Conservation (phyloP, 2,329 filamentous ascomycete genomes). For the Penicillium sp. region DNA sequence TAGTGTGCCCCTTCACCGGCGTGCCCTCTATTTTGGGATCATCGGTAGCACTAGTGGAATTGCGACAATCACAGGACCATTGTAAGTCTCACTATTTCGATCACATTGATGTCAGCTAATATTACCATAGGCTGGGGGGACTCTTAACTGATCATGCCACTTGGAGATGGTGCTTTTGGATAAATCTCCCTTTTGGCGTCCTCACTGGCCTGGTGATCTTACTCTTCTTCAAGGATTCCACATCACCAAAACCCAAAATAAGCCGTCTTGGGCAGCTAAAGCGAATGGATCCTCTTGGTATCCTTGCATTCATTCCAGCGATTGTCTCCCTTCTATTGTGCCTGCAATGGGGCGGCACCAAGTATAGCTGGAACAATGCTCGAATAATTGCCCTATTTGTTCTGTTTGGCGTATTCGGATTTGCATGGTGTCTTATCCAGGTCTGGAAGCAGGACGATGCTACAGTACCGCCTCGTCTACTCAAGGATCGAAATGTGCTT, state of each 20-base stretch:
- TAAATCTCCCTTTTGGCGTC: constrained; percentile 37
- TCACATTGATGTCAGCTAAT: neutral
- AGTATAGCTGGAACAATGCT: constrained; percentile 43
- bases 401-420: constrained; percentile 48
- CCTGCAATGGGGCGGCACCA: constrained; percentile 47
- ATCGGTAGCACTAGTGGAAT: constrained; percentile 44
- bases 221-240: constrained; percentile 29
- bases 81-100: constrained; percentile 19
- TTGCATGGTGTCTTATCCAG: constrained; percentile 40
- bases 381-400: constrained; percentile 49
- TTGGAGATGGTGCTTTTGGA: constrained; percentile 46
- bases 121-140: constrained; percentile 37
- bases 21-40: constrained; percentile 41
- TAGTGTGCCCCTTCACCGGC: constrained; percentile 37
- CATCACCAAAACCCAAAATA: constrained; percentile 18
- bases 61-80: constrained; percentile 40
- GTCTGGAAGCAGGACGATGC: constrained; percentile 41
- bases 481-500: constrained; percentile 44
- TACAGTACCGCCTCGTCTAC: constrained; percentile 45
- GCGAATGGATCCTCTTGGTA: constrained; percentile 43
- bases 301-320: constrained; percentile 43
- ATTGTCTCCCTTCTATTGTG: constrained; percentile 49
- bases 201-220: constrained; percentile 32
- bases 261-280: constrained; percentile 21
- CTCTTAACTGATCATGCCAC: constrained; percentile 40